phyloP scores from a whole-genome alignment of 2,329 filamentous ascomycete species.

The Pseudogymnoascus sp. region DNA sequence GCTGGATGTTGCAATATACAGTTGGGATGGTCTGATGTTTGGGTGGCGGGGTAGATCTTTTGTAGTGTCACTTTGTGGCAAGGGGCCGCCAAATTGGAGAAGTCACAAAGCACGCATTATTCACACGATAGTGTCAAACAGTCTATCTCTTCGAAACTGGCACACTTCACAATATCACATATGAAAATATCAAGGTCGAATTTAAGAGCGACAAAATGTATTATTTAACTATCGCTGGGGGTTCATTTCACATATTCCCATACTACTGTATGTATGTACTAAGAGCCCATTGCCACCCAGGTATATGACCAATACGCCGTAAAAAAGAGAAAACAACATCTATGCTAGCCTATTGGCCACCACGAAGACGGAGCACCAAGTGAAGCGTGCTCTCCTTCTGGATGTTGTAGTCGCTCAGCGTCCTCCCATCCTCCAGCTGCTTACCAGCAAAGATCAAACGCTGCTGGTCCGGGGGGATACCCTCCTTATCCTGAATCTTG shows the following conservation, averaged over 20 bases:
- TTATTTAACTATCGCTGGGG: not conserved
- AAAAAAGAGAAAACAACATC: not conserved
- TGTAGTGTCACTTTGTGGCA: not conserved
- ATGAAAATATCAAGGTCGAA: not conserved
- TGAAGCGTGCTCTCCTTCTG: constrained; percentile 70
- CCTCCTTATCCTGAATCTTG: constrained; percentile 66
- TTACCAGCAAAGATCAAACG: constrained; percentile 50
- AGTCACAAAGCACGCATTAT: not conserved
- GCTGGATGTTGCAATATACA: constrained; percentile 1
- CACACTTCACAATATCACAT: not conserved
- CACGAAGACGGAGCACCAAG: constrained; percentile 61
- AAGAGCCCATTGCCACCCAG: constrained; percentile 3
- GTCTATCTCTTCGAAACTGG: not conserved
- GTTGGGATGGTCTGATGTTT: constrained; percentile 2
- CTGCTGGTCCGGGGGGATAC: constrained; percentile 45
- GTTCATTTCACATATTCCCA: not conserved
- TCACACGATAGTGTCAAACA: not conserved
- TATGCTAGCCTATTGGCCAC: constrained; percentile 34
- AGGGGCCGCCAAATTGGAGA: not conserved
- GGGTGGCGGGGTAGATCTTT: not conserved
- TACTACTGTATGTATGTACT: constrained; percentile 1
- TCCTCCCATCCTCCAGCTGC: constrained; percentile 67
- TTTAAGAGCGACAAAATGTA: not conserved
- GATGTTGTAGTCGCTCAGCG: constrained; percentile 76
- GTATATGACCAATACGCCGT: constrained; percentile 5